A percentile compares a stretch with the other conserved stretches of the same genome.
Conservation (phyloP, 108 stramenopile genomes). For the Skeletonema menzelii region DNA sequence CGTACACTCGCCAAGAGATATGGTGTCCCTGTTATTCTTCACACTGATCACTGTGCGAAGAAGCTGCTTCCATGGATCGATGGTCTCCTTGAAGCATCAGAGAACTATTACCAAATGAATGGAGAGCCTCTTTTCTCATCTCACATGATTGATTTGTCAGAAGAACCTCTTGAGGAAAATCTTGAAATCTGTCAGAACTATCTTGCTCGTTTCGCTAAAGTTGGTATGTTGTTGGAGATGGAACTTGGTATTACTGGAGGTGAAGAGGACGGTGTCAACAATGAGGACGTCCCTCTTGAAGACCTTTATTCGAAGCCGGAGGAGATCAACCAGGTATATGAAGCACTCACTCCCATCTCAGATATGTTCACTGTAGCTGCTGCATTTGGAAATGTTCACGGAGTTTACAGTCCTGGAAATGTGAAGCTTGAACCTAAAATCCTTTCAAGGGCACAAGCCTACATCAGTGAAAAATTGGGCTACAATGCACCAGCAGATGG, state of each 20-base stretch:
- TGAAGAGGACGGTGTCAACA: constrained; percentile 94
- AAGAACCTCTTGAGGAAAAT: constrained; percentile 91
- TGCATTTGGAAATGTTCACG: constrained; percentile 93
- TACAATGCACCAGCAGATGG: constrained; percentile 63
- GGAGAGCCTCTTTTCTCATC: constrained; percentile 93
- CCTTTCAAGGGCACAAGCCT: constrained; percentile 74
- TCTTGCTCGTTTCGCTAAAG: constrained; percentile 73
- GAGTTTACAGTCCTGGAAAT: constrained; percentile 91
- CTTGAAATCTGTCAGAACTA: constrained; percentile 85
- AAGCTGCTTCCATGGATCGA: constrained; percentile 92
- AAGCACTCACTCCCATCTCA: constrained; percentile 59
- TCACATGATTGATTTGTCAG: constrained; percentile 94
- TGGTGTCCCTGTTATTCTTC: constrained; percentile 91
- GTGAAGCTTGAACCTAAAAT: constrained; percentile 87
- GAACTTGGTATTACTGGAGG: constrained; percentile 94
- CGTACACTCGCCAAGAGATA: constrained; percentile 89
- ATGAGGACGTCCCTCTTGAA: constrained; percentile 69
- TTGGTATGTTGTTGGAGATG: constrained; percentile 85
- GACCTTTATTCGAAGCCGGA: constrained; percentile 93
- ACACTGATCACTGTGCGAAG: constrained; percentile 93
- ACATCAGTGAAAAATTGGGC: constrained; percentile 81
- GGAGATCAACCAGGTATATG: constrained; percentile 75
- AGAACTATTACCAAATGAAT: constrained; percentile 67
- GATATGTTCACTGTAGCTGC: constrained; percentile 87
- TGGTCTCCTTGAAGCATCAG: constrained; percentile 76